phyloP scores from a whole-genome alignment of 352 stramenopile species.

The Phytophthora multivora region DNA sequence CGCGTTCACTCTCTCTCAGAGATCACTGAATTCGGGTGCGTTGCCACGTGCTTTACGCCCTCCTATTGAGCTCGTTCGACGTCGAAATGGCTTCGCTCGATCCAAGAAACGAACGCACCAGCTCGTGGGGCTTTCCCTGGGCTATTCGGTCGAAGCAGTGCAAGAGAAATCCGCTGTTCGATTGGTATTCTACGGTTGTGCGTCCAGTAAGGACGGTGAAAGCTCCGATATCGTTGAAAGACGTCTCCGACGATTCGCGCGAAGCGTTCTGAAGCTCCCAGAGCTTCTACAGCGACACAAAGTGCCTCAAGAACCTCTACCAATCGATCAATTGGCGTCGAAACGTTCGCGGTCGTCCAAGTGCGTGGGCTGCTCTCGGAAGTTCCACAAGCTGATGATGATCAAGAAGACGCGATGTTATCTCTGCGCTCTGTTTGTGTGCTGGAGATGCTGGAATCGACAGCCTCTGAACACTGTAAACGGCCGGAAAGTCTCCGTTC shows the following conservation, averaged over 20 bases:
- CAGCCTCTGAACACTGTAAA: conserved; percentile 34
- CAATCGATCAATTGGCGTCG: not conserved
- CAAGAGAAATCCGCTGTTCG: conserved; percentile 14
- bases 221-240: conserved; percentile 1
- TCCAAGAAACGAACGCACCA: conserved; percentile 21
- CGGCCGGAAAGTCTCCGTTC: conserved; percentile 34
- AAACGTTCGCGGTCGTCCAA: conserved; percentile 2
- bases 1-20: conserved; percentile 30
- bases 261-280: conserved; percentile 19
- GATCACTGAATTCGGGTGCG: conserved; percentile 30
- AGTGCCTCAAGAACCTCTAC: conserved; percentile 9
- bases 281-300: conserved; percentile 21
- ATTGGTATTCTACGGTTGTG: conserved; percentile 21
- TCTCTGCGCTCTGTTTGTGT: conserved; percentile 42
- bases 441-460: conserved; percentile 31
- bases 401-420: conserved; percentile 41
- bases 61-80: conserved; percentile 22
- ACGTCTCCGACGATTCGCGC: conserved; percentile 17
- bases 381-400: conserved; percentile 30
- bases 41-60: conserved; percentile 23
- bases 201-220: not conserved
- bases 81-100: conserved; percentile 8
- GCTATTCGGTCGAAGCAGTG: conserved; percentile 17
- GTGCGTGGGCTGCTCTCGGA: conserved; percentile 56
- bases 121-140: conserved; percentile 13